Evolutionary conservation across 495 filamentous ascomycete genomes (phyloP), one percentile per base, ranked within the genome.

Genomic region (Aspergillus sclerotiicarbonarius): DNA sequence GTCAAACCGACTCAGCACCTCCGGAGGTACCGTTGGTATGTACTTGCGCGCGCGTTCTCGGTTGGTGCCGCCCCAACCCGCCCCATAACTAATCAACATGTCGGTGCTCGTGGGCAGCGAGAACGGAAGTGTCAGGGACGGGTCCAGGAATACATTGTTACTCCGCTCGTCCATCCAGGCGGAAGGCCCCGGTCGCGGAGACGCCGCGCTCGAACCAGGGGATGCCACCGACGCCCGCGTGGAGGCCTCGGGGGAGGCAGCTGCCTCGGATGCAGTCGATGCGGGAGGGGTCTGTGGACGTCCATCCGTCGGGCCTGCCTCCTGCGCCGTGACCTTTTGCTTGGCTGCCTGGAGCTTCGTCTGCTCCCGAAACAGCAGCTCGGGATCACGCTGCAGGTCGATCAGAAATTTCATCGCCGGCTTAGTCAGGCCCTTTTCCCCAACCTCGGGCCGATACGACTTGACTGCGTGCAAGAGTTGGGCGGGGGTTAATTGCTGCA

Each of bases 71-170:
- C 94, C 94, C 61, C 96, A 91, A 12, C 94, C 94, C 29, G 95
- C 93, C 8, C 94, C 94, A 65, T 94, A 99, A 61, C 84, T 92
- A 37, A 99, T 81, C 59, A 96, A 79, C 94, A 99, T 98, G 69
- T 98, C 94, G 15, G 93, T 96, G 57, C 92, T 95, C 6, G 94
- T 96, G 0, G 94, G 94, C 19, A 99, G 78, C 32, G 87, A 87
- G 69, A 99, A 99, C 0, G 95, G 95, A 25, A 99, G 82, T 83
- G 96, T 96, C 39, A 96, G 77, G 10, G 92, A 87, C 16, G 93
- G 90, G 66, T 98, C 92, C 25, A 98, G 74, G 37, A 97, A 83
- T 29, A 97, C 63, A 6, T 60, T 67, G 46, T 69, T 71, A 10
- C 92, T 57, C n/a, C 71, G 71, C 33, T 74, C 75, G 10, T 76